Conservation (phyloP, 202 grass and related monocot species). For the Schoenoplectus tabernaemontani region DNA sequence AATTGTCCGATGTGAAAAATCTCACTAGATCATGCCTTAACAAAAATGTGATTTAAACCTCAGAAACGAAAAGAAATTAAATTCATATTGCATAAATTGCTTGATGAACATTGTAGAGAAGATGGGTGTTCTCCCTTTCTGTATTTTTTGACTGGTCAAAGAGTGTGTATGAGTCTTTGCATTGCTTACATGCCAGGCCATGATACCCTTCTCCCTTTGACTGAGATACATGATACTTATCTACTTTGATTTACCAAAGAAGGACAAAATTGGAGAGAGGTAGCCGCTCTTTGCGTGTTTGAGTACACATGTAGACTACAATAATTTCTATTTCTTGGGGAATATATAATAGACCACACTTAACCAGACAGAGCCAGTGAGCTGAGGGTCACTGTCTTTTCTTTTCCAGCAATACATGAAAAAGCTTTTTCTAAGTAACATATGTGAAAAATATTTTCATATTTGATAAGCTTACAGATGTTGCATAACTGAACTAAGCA, state of each 20-base stretch:
- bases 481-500: too few relatives aligned
- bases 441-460: too few relatives aligned
- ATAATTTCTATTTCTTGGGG: neutral
- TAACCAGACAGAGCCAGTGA: neutral
- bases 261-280: neutral
- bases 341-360: neutral
- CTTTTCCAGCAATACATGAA: neutral
- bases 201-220: constrained; percentile 21
- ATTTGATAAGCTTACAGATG: neutral
- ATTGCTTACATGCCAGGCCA: constrained; percentile 11
- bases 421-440: too few relatives aligned
- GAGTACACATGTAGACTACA: neutral
- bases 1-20: neutral
- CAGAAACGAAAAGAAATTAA: neutral
- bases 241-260: constrained; percentile 16
- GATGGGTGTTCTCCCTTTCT: neutral
- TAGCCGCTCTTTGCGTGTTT: neutral
- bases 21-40: neutral
- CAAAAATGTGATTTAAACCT: neutral
- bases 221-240: constrained; percentile 2
- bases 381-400: neutral
- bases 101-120: neutral
- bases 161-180: constrained; percentile 10
- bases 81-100: neutral
- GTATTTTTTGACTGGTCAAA: constrained; percentile 17